Evolutionary conservation across 2,329 filamentous ascomycete genomes (phyloP), one percentile per base, ranked within the genome.

Genomic region (Ophioceras dolichostomum): DNA sequence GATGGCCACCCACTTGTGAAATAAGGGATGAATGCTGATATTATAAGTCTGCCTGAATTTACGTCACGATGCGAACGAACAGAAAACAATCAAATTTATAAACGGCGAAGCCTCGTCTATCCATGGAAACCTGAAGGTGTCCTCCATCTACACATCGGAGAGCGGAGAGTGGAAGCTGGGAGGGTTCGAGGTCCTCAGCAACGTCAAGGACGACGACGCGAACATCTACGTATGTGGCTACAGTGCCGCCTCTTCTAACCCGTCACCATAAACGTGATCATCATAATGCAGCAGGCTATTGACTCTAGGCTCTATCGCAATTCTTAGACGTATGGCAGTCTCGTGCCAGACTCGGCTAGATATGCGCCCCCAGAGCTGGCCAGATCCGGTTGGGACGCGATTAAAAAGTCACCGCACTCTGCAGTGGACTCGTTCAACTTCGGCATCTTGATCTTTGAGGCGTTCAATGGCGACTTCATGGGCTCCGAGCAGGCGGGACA

Each of bases 111-210:
- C 88, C 3, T 71, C 81, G 3, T 95, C 88, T 0, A 83, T 98
- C 36, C 91, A 98, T 51, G 91, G 88, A 34, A 85, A 76, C 49
- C 66, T 98, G 37, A 79, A 84, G 43, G 82, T 84, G 16, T 83
- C 83, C 1, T 94, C 89, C 0, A 70, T 98, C 45, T 98, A 88
- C 58, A 91, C 85, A 4, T 87, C 86, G 42, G 89, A 96, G 54
- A 95, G 91, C 52, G 91, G 91, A 40, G 91, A 98, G 61, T 98
- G 91, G 91, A 96, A 93, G 53, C 65, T 98, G 2, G 88, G 83
- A 16, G 91, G 91, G 1, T 94, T 98, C 48, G 91, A 98, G 47
- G 73, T 94, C 5, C 59, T 96, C 41, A 96, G 88, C 60, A 95
- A 83, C 27, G 79, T 96, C 62, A 96, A 95, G 51, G 91, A 96